Evolutionary conservation across 495 filamentous ascomycete species (phyloP).

Genomic region (Lasiosphaeris hirsuta): DNA sequence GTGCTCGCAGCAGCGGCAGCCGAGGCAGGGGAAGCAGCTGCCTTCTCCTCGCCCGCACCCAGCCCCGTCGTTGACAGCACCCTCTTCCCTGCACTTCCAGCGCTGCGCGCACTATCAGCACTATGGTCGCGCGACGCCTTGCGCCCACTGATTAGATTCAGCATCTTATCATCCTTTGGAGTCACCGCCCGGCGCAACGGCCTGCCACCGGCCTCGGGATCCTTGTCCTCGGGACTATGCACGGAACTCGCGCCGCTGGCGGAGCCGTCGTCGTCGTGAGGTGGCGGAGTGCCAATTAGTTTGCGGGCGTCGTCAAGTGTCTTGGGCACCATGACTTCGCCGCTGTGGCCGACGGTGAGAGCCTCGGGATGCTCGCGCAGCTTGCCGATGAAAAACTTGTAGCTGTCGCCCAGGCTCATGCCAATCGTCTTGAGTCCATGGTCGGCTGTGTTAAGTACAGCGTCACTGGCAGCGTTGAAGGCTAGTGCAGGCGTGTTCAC

Average conservation of each 20-base stretch:
- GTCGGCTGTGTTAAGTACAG: slow-evolving; percentile 81
- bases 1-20: background rate
- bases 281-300: slow-evolving; percentile 69
- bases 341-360: slow-evolving; percentile 31
- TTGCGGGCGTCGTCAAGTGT: slow-evolving; percentile 90
- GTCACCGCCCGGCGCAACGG: slow-evolving; percentile 27
- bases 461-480: slow-evolving; percentile 77
- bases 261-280: slow-evolving; percentile 48
- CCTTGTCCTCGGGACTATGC: slow-evolving; percentile 39
- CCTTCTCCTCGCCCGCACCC: slow-evolving; percentile 26
- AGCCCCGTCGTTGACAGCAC: slow-evolving; percentile 36
- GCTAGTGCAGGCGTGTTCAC: slow-evolving; percentile 76
- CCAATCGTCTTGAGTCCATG: slow-evolving; percentile 87
- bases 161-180: slow-evolving; percentile 53
- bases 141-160: slow-evolving; percentile 57
- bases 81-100: slow-evolving; percentile 51
- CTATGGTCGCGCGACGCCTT: slow-evolving; percentile 66
- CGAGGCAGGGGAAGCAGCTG: too few relatives aligned
- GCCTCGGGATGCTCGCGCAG: slow-evolving; percentile 64
- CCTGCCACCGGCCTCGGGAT: slow-evolving; percentile 19
- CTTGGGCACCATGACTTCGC: slow-evolving; percentile 63
- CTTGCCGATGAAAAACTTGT: slow-evolving; percentile 89
- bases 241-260: slow-evolving; percentile 45
- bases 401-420: slow-evolving; percentile 80
- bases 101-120: slow-evolving; percentile 64